Base-by-base conservation (phyloP, 2,329 filamentous ascomycete genomes). In the Apiospora rasikravindrae region DNA sequence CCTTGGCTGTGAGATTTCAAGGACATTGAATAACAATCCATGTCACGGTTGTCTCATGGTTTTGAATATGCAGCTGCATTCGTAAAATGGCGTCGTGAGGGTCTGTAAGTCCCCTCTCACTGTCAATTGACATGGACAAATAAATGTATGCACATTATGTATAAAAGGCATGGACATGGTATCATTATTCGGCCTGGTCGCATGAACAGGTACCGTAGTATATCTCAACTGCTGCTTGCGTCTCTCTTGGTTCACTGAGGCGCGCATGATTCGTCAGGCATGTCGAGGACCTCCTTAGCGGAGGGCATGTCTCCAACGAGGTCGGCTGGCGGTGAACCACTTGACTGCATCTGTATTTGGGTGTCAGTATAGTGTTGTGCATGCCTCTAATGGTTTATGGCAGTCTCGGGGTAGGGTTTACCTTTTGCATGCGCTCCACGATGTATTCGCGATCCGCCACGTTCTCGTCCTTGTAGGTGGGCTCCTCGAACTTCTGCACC, bases 401-500 rank as follows among this genome's bases (percentile, higher is more conserved):
- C 33, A 29, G 68, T 29, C 45, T 66, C 49, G n/a, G 51, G 13
- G 45, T 29, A 14, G 16, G 33, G 71, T 88, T 81, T 83, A 98
- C 96, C 91, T 96, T 96, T 82, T 98, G 96, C 96, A 99, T 99
- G 81, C 92, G 92, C 79, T 98, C 95, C 75, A 98, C 96, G 78
- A 99, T 96, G 82, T 95, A 98, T 80, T 97, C 94, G 74, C 95
- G 88, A 83, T 97, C 94, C 66, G 89, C 87, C 19, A 92, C 84
- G 80, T 97, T 96, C 16, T 92, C 89, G 84, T 99, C 96, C 67
- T 90, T 90, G 81, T 97, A 99, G 0, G 88, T 90, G 71, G 88
- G 87, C 81, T 93, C 90, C 82, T 99, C 95, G 79, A 99, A 99
- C 80, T 94, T 94, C 76, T 84, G 87, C 71, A 98, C 94, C 81